Evolutionary conservation across 768 basidiomycete genomes (phyloP).

Genomic region (Leccinum boreale): DNA sequence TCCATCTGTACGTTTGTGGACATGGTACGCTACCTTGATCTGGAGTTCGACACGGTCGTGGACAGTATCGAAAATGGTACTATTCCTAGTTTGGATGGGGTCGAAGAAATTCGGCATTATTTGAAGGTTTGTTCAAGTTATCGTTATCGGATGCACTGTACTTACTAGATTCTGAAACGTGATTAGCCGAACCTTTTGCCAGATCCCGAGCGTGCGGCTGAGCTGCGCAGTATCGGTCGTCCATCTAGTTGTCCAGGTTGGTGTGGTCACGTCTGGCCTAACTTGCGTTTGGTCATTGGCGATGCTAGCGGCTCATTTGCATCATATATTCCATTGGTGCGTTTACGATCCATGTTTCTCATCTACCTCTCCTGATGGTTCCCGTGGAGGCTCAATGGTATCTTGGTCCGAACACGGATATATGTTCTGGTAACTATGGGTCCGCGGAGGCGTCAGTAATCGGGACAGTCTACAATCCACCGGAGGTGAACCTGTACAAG

Average conservation of each 20-base stretch:
- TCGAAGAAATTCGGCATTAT: not conserved
- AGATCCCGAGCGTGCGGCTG: not conserved
- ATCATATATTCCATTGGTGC: not conserved
- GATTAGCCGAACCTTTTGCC: not conserved
- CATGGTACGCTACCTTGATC: not conserved
- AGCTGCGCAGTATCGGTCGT: not conserved
- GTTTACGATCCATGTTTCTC: not conserved
- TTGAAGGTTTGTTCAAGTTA: not conserved
- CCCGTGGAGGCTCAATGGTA: not conserved
- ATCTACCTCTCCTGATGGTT: not conserved
- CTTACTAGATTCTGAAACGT: not conserved
- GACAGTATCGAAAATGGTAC: not conserved
- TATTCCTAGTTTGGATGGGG: not conserved
- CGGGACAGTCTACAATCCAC: not conserved
- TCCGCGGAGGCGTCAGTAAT: not conserved
- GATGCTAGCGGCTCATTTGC: not conserved
- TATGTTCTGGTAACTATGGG: not conserved
- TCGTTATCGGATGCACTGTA: not conserved
- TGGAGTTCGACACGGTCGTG: not conserved
- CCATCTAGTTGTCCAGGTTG: not conserved
- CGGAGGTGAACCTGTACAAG: not conserved
- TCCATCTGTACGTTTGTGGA: not conserved
- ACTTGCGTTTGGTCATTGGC: not conserved
- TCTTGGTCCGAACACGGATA: not conserved
- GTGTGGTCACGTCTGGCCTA: not conserved